Evolutionary conservation across 2,329 filamentous ascomycete genomes (phyloP), one percentile per base, ranked within the genome.

Genomic region (Tympanopsis confertula): DNA sequence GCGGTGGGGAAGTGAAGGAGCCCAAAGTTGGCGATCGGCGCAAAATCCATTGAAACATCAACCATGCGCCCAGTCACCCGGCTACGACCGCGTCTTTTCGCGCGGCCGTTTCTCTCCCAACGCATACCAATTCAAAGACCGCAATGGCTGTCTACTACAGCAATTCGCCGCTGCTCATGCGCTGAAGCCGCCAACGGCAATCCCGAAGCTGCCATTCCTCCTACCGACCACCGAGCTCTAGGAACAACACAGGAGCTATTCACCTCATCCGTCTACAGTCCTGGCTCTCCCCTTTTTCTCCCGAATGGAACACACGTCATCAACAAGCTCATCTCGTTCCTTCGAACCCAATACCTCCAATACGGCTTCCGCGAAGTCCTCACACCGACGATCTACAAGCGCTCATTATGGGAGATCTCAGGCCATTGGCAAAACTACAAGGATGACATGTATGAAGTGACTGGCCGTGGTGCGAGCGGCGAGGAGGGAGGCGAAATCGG

Each of bases 371-470:
- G 63, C 41, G 69, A 74, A 47, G 69, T 74, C 37, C 57, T 74
- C 20, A 73, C 69, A 5, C 69, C 69, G 5, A 71, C 64, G 13
- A 72, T 74, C 47, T 74, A 73, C 55, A 74, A 74, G 46, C 65
- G 65, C 39, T 70, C 67, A 10, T 50, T 74, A 17, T 74, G 69
- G 69, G 62, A 72, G 45, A 59, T 62, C 22, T 73, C 69, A 0
- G 69, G 69, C 2, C 69, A 74, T 41, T 74, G 69, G 69, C 64
- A 70, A 20, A 73, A 74, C 42, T 74, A 74, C 56, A 71, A 71
- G 30, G 65, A 73, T 51, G 69, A 74, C 40, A 74, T 74, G 69
- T 74, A 72, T 48, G 66, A 67, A 43, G 69, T 74, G 4, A 50
- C 24, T n/a, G 39, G 44, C 13, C 55, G 62, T n/a, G 68, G 68